phyloP scores from a whole-genome alignment of 192 early-diverging fungal species.

The Dimargaris xerosporica region DNA sequence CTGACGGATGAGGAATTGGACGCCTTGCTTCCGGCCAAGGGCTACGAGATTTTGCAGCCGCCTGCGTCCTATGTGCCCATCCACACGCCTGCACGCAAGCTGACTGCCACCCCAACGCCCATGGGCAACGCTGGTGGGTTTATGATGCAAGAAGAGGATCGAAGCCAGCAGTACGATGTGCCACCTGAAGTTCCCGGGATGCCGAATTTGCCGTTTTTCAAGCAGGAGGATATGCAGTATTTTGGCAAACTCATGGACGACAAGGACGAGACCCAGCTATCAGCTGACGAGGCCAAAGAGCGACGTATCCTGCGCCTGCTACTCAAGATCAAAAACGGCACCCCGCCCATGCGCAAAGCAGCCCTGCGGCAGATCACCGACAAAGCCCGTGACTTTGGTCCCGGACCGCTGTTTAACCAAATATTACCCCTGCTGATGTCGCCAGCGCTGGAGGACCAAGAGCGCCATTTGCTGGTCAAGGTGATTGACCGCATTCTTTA shows the following conservation, averaged over 20 bases:
- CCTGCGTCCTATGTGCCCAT: conserved; percentile 82
- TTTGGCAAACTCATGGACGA: conserved; percentile 85
- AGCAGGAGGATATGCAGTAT: conserved; percentile 93
- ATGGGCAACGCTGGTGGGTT: conserved; percentile 59
- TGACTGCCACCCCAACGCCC: conserved; percentile 87
- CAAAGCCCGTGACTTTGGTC: conserved; percentile 87
- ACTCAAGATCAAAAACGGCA: conserved; percentile 97
- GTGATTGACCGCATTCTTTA: conserved; percentile 94
- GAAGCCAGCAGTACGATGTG: conserved; percentile 44
- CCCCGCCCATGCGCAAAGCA: conserved; percentile 81
- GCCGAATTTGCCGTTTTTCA: conserved; percentile 78
- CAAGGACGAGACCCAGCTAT: conserved; percentile 65
- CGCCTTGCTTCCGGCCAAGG: conserved; percentile 73
- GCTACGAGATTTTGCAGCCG: conserved; percentile 85
- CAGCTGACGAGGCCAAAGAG: conserved; percentile 80
- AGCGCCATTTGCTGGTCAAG: conserved; percentile 94
- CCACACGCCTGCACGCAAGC: conserved; percentile 87
- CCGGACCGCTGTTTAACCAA: conserved; percentile 89
- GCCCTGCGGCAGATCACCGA: conserved; percentile 92
- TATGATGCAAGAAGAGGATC: conserved; percentile 71
- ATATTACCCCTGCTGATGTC: conserved; percentile 94
- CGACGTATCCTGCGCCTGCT: conserved; percentile 90
- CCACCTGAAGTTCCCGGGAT: conserved; percentile 80
- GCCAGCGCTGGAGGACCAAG: conserved; percentile 93
- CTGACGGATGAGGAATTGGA: conserved; percentile 93